A percentile compares a stretch with the other conserved stretches of the same genome.
These are phyloP conservation scores for Ascosphaera aggregata DNA, from an alignment of 2,329 filamentous ascomycete genomes.

Conservation along the genomic window DNA sequence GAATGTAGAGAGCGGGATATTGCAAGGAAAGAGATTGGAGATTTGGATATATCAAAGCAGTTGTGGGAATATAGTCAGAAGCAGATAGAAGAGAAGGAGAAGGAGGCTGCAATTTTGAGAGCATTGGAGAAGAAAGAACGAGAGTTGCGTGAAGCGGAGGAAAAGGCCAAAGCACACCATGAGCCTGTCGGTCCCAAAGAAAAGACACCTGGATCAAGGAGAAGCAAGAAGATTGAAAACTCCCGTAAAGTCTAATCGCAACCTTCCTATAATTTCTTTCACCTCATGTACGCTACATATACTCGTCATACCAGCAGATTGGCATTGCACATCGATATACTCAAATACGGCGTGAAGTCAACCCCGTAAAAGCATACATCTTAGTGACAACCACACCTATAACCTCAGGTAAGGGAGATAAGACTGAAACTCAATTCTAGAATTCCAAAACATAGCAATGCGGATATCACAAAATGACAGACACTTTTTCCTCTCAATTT, in stretches of 20 bases:
- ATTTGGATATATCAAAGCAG: constrained; percentile 59
- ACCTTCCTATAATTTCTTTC: no score
- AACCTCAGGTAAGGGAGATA: neutral
- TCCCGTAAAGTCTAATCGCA: no score
- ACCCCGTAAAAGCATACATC: no score
- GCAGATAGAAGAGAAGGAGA: constrained; percentile 62
- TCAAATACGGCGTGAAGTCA: no score
- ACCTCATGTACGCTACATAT: no score
- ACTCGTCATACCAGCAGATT: no score
- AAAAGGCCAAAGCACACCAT: constrained; percentile 6
- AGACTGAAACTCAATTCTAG: neutral
- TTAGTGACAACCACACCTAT: no score
- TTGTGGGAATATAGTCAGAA: constrained; percentile 79
- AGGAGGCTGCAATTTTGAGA: constrained; percentile 43
- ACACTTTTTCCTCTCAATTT: constrained; percentile 7
- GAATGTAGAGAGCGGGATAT: constrained; percentile 63
- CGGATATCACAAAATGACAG: constrained; percentile 9
- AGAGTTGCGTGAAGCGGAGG: constrained; percentile 8
- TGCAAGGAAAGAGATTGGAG: constrained; percentile 47
- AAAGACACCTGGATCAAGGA: constrained; percentile 16
- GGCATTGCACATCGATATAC: no score
- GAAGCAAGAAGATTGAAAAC: constrained; percentile 14
- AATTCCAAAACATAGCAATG: constrained; percentile 3
- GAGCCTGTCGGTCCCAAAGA: constrained; percentile 7
- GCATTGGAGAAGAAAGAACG: constrained; percentile 31